Percentiles rank a stretch among this genome's conserved stretches.
Conservation (phyloP, 495 filamentous ascomycete genomes). For the Paragyromitra xinjiangensis region DNA sequence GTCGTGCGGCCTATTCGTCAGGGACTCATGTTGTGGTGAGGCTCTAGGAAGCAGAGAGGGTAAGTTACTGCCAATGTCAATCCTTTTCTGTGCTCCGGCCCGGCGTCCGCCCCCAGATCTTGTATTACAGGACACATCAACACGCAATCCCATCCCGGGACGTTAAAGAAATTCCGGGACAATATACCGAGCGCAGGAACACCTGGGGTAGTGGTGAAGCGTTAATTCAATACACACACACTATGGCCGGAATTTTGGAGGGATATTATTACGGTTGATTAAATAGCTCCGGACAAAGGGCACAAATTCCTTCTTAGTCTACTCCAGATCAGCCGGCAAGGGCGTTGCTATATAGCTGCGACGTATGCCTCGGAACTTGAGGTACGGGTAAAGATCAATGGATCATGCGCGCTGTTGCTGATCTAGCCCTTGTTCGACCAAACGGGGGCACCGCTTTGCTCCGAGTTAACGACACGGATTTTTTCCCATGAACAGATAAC, state of each 20-base stretch:
- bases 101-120: constrained; percentile 44
- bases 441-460: constrained; percentile 9
- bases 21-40: constrained; percentile 28
- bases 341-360: constrained; percentile 29
- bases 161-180: constrained; percentile 31
- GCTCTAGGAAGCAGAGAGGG: constrained; percentile 27
- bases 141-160: constrained; percentile 43
- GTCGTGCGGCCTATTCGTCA: constrained; percentile 31
- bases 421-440: constrained; percentile 3
- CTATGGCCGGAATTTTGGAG: constrained; percentile 6
- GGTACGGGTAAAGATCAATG: constrained; percentile 35
- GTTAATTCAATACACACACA: neutral
- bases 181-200: constrained; percentile 40
- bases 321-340: constrained; percentile 23
- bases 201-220: constrained; percentile 10
- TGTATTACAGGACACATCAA: constrained; percentile 43
- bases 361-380: constrained; percentile 30
- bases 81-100: constrained; percentile 25
- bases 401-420: constrained; percentile 26
- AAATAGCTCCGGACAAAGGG: constrained; percentile 10
- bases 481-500: neutral
- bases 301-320: constrained; percentile 9
- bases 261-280: constrained; percentile 17
- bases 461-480: constrained; percentile 12
- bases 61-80: constrained; percentile 41